Conservation (phyloP, 2,329 filamentous ascomycete genomes). For the Sclerotinia trifoliorum region DNA sequence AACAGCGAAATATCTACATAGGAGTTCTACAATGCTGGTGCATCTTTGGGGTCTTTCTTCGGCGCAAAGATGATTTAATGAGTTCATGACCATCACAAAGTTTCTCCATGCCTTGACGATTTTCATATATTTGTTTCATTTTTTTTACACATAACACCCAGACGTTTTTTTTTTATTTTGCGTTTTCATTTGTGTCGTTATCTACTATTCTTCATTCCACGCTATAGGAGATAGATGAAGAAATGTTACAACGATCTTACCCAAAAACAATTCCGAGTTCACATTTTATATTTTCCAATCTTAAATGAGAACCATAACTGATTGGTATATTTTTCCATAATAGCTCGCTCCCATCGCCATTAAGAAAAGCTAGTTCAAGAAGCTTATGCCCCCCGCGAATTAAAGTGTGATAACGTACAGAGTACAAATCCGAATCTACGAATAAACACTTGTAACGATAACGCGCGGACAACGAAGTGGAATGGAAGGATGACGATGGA, state of each 20-base stretch:
- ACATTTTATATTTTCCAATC: slow-evolving; percentile 24
- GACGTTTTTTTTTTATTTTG: slow-evolving; percentile 13
- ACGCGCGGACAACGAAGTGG: neutral
- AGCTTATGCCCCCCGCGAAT: slow-evolving; percentile 1
- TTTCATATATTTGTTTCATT: slow-evolving; percentile 12
- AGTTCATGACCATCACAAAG: slow-evolving; percentile 21
- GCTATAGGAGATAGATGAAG: slow-evolving; percentile 20
- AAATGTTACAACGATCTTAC: slow-evolving; percentile 19
- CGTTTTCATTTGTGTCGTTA: neutral
- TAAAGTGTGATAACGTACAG: neutral
- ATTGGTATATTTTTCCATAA: slow-evolving; percentile 27
- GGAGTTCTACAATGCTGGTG: slow-evolving; percentile 3
- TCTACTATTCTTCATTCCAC: slow-evolving; percentile 14
- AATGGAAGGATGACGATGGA: slow-evolving; percentile 1
- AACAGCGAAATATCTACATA: neutral
- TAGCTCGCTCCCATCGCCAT: slow-evolving; percentile 21
- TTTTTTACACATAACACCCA: slow-evolving; percentile 2
- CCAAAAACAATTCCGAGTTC: slow-evolving; percentile 9
- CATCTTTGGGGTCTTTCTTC: slow-evolving; percentile 21
- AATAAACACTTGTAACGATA: neutral
- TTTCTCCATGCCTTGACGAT: slow-evolving; percentile 23
- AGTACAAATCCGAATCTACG: neutral
- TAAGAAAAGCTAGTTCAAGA: neutral
- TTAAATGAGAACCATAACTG: slow-evolving; percentile 38
- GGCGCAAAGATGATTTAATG: slow-evolving; percentile 21